These are phyloP conservation scores for Stereocaulon alpinum DNA, from an alignment of 495 filamentous ascomycete genomes.

Conservation along the genomic window DNA sequence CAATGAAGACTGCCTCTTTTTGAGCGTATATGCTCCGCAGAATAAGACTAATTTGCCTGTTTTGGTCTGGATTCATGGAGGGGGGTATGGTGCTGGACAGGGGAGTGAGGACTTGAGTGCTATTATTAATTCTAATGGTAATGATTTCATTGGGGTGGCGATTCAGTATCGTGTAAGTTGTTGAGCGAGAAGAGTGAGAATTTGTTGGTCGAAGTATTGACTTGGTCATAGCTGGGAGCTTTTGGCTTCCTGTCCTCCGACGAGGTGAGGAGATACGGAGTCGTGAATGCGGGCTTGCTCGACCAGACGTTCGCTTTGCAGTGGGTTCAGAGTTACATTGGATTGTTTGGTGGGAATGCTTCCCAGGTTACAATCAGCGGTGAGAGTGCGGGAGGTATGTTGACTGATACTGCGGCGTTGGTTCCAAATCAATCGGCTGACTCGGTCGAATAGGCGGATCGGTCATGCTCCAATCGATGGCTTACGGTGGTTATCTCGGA, in stretches of 20 bases:
- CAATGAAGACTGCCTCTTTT: slow-evolving; percentile 52
- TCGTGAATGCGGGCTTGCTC: slow-evolving; percentile 40
- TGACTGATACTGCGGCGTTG: not conserved
- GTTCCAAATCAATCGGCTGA: not conserved
- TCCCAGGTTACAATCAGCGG: slow-evolving; percentile 43
- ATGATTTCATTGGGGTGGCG: slow-evolving; percentile 17
- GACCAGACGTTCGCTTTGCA: slow-evolving; percentile 42
- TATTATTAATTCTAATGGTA: slow-evolving; percentile 16
- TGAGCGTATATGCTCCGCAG: slow-evolving; percentile 42
- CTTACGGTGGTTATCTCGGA: slow-evolving; percentile 38
- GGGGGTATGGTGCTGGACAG: slow-evolving; percentile 35
- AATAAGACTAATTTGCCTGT: slow-evolving; percentile 40
- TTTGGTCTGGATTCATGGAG: slow-evolving; percentile 50
- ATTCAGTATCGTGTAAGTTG: slow-evolving; percentile 49
- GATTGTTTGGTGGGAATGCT: slow-evolving; percentile 41
- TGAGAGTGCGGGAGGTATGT: slow-evolving; percentile 40
- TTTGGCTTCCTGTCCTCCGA: slow-evolving; percentile 49
- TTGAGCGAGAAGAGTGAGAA: slow-evolving; percentile 26
- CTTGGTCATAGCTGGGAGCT: slow-evolving; percentile 37
- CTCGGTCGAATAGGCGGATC: slow-evolving; percentile 23
- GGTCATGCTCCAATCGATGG: slow-evolving; percentile 42
- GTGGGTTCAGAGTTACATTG: slow-evolving; percentile 46
- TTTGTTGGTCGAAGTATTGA: too few relatives aligned
- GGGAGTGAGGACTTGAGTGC: slow-evolving; percentile 15
- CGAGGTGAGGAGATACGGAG: slow-evolving; percentile 40